Evolutionary conservation across 192 early-diverging fungal genomes (phyloP), one percentile per base, ranked within the genome.

Genomic region (Backusella sp.): DNA sequence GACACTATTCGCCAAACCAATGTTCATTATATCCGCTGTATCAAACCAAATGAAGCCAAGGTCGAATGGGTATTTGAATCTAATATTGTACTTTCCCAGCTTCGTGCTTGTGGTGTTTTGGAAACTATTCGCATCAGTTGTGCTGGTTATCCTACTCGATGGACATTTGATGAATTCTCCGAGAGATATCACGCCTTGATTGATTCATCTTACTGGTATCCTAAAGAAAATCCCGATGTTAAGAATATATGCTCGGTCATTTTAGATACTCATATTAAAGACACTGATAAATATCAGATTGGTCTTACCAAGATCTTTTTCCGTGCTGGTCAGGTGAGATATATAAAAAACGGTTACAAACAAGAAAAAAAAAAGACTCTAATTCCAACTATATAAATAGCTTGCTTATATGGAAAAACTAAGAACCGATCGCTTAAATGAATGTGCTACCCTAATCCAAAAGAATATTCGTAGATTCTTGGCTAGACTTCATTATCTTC

Each of bases 101-200:
- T 99, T 69, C 91, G 97, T 53, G 98, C 98, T 34, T 99, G 98
- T 84, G 98, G 98, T 90, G 98, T 99, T n/a, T 84, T 99, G 14
- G 98, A 99, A 84, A 99, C 98, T 9, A 99, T 99, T 82, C 92
- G 96, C 23, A 99, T 99, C 85, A 94, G 92, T 79, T 97, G 96
- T 79, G 97, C 97, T n/a, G 98, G 98, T 30, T 99, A 99, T 80
- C 98, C 98, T n/a, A 93, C 93, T 19, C 91, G 95, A 28, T 92
- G 92, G 84, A 87, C 90, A n/a, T 98, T 94, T 81, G 87, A 86
- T 41, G 97, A 98, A 77, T 99, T 99, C 82, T 94, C 92, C 72
- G 92, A 96, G 23, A 68, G 96, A 49, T 88, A 91, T 83, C 85
- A 90, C 78, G 84, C 91, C 69, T 71, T 94, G 30, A 83, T 86